Conservation (phyloP, 768 basidiomycete species). For the Tricholoma saponaceum region DNA sequence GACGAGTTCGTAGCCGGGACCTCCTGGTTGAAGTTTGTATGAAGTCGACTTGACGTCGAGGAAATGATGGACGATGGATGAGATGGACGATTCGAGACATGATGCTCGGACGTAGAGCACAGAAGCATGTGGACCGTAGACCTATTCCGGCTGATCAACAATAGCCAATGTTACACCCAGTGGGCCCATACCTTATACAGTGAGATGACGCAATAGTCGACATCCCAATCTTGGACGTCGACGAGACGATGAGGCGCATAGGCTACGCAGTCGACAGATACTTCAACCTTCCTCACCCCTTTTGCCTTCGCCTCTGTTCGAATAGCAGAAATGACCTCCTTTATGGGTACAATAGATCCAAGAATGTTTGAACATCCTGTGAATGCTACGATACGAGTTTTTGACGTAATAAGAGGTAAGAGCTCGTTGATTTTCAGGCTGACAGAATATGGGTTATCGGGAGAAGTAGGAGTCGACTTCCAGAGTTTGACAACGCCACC, state of each 20-base stretch:
- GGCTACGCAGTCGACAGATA: conserved; percentile 74
- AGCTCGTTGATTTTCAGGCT: conserved; percentile 50
- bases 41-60: conserved; percentile 40
- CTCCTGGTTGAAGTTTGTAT: conserved; percentile 70
- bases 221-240: conserved; percentile 73
- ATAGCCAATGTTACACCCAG: neutral
- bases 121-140: conserved; percentile 73
- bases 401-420: conserved; percentile 55
- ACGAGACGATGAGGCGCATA: conserved; percentile 72
- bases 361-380: conserved; percentile 75
- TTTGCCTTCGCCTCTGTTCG: conserved; percentile 45
- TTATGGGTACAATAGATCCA: conserved; percentile 60
- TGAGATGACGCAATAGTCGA: conserved; percentile 69
- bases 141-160: conserved; percentile 30
- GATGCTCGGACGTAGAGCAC: conserved; percentile 55
- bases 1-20: conserved; percentile 70
- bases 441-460: conserved; percentile 66
- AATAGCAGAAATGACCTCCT: conserved; percentile 48
- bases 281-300: conserved; percentile 58
- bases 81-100: conserved; percentile 47
- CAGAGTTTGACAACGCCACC: conserved; percentile 57
- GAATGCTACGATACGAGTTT: conserved; percentile 71
- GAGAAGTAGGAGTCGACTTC: conserved; percentile 43
- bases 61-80: conserved; percentile 70
- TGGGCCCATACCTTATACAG: conserved; percentile 61